Evolutionary conservation across 352 stramenopile species (phyloP).

Genomic region (Globisporangium sylvaticum): DNA sequence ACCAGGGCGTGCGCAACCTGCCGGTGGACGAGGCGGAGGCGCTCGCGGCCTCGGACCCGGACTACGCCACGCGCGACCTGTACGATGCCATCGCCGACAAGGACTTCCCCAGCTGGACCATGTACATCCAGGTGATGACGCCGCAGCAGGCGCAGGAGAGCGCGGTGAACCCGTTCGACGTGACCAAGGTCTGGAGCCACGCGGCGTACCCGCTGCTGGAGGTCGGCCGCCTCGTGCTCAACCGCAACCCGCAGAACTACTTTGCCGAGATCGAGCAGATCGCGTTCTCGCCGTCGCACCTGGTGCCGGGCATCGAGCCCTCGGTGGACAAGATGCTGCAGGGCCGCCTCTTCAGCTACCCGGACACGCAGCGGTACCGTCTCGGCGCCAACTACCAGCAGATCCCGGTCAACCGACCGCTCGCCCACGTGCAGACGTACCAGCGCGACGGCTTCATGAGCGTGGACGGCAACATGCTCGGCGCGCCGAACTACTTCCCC

Average conservation of each 20-base stretch:
- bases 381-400: conserved; percentile 87
- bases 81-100: conserved; percentile 87
- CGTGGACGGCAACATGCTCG: conserved; percentile 68
- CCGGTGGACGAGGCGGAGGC: conserved; percentile 67
- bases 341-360: conserved; percentile 85
- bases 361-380: conserved; percentile 84
- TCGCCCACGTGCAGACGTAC: conserved; percentile 68
- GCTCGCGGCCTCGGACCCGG: conserved; percentile 71
- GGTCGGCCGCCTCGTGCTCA: conserved; percentile 89
- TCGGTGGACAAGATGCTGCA: conserved; percentile 88
- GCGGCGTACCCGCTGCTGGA: conserved; percentile 79
- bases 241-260: conserved; percentile 92
- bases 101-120: conserved; percentile 83
- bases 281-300: conserved; percentile 87
- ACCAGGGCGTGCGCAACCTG: conserved; percentile 89
- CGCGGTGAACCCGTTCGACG: conserved; percentile 90
- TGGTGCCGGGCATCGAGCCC: conserved; percentile 89
- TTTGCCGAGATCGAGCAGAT: conserved; percentile 93
- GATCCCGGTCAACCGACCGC: conserved; percentile 85
- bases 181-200: conserved; percentile 93
- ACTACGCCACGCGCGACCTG: conserved; percentile 89
- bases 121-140: conserved; percentile 93
- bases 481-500: conserved; percentile 84
- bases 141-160: conserved; percentile 58
- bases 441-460: conserved; percentile 82